These are phyloP conservation scores for Trifolium subterraneum DNA, from an alignment of 306 rosid species.

Conservation along the genomic window DNA sequence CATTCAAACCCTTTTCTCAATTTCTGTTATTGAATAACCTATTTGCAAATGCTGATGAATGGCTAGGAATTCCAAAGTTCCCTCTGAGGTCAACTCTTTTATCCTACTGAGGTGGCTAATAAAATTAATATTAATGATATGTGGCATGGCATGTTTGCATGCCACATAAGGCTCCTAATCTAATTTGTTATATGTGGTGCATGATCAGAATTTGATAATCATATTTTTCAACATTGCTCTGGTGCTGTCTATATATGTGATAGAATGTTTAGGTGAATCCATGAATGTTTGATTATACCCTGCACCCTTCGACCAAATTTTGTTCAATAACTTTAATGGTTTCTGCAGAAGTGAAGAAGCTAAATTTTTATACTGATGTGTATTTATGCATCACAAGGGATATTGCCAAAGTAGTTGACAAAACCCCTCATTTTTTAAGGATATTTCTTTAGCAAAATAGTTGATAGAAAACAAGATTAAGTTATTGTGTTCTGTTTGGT, in stretches of 20 bases:
- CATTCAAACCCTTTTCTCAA: too few species aligned
- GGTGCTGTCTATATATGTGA: slow-evolving; percentile 6
- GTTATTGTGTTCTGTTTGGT: background rate
- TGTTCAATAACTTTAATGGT: background rate
- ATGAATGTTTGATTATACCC: background rate
- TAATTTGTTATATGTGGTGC: too few species aligned
- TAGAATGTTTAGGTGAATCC: background rate
- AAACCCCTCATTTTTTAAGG: background rate
- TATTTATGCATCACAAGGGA: background rate
- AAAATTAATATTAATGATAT: too few species aligned
- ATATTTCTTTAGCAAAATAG: background rate
- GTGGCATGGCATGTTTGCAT: too few species aligned
- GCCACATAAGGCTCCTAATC: too few species aligned
- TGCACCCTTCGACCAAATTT: background rate
- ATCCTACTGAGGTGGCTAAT: too few species aligned
- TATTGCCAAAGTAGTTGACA: too few species aligned
- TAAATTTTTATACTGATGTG: background rate
- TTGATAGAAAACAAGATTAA: background rate
- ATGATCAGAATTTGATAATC: background rate
- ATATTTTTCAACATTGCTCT: background rate
- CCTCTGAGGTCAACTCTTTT: too few species aligned
- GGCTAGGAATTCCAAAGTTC: too few species aligned
- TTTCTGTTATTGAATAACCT: too few species aligned
- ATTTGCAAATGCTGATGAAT: too few species aligned
- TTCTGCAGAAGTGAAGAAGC: background rate